phyloP scores from a whole-genome alignment of 2,329 filamentous ascomycete genomes.

The Achaetomium macrosporum region DNA sequence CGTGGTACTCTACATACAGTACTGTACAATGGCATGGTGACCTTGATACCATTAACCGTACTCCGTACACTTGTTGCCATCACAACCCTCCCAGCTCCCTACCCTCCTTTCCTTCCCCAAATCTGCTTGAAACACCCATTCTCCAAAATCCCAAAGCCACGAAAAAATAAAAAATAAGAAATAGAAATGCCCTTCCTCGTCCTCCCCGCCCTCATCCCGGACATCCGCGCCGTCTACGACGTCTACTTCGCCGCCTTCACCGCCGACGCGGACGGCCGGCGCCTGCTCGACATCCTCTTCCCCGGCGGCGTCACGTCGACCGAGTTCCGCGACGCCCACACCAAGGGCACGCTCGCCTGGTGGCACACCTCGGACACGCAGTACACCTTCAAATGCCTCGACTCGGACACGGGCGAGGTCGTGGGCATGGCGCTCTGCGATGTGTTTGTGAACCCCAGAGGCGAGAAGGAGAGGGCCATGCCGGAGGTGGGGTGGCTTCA shows the following conservation, averaged over 20 bases:
- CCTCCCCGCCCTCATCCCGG: constrained; percentile 40
- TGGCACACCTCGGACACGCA: constrained; percentile 36
- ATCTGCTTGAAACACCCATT: background rate
- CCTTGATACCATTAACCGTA: too few relatives aligned
- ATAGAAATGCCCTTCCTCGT: constrained; percentile 35
- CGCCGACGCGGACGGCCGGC: constrained; percentile 32
- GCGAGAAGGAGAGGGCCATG: constrained; percentile 29
- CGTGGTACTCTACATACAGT: too few relatives aligned
- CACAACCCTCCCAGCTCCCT: too few relatives aligned
- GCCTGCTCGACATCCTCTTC: constrained; percentile 40
- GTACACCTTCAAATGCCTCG: constrained; percentile 44
- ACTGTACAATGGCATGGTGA: too few relatives aligned
- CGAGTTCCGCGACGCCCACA: constrained; percentile 39
- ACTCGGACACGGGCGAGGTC: constrained; percentile 37
- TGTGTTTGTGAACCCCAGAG: constrained; percentile 32
- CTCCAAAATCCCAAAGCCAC: background rate
- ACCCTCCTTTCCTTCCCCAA: too few relatives aligned
- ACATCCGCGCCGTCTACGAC: constrained; percentile 42
- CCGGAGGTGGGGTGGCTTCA: constrained; percentile 42
- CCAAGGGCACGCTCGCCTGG: constrained; percentile 35
- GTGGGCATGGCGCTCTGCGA: constrained; percentile 44
- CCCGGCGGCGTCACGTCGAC: constrained; percentile 29
- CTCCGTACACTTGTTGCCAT: too few relatives aligned
- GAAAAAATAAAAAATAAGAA: background rate
- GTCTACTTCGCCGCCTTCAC: constrained; percentile 43